Base-by-base conservation (phyloP, 1,139 yeast species). In the Blastobotrys serpentis region DNA sequence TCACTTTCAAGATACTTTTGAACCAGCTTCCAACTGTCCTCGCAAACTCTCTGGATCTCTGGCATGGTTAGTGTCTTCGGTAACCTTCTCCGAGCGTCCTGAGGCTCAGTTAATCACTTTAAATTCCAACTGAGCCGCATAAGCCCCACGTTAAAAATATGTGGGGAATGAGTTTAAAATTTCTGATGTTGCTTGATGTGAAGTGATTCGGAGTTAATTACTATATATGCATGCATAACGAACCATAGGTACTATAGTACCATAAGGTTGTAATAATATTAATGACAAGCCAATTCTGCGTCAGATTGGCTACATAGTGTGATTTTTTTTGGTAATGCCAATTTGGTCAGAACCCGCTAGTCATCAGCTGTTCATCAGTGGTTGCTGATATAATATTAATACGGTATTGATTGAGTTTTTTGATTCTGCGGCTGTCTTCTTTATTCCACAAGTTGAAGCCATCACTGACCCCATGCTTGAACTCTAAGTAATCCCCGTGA, bases 351-450 rank as follows among this genome's bases (percentile, higher is more conserved):
- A n/a, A n/a, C n/a, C n/a, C n/a, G n/a, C n/a, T n/a, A n/a, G n/a
- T n/a, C n/a, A n/a, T n/a, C 32, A 4, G 32, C n/a, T 10, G 4
- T 29, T 29, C 32, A 29, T 29, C 32, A 29, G 6, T 22, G 6
- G 41, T 16, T 16, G 30, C 34, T 13, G 26, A 25, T 13, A 40
- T 19, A 2, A 45, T 38, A 10, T 41, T 34, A n/a, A 40, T 21
- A 18, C 69, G 57, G 50, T 65, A 68, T 26, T 61, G 58, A 36
- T 63, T 61, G 13, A 67, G 58, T 38, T 59, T 57, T 26, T 53
- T 56, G 6, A 67, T 52, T 3, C 69, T 65, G 18, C 54, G 56
- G 23, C 64, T 64, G 30, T 70, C 73, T 19, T 61, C 62, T 36
- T 59, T 56, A 29, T 61, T 65, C 72, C 72, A 69, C 19, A 57